Evolutionary conservation across 176 grass and related monocot genomes (phyloP), one percentile per base, ranked within the genome.

Genomic region (Triticum urartu): DNA sequence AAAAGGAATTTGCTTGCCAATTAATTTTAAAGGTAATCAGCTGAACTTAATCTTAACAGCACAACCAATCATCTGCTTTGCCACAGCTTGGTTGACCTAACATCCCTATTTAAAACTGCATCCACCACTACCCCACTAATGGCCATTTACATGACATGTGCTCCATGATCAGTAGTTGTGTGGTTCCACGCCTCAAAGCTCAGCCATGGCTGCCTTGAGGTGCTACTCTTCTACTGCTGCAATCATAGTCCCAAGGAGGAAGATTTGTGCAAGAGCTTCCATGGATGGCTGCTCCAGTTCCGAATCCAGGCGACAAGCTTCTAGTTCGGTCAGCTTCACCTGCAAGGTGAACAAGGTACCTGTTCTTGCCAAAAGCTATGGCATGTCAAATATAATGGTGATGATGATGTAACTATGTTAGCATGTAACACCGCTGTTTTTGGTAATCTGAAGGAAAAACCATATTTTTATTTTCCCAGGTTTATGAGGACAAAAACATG

Each of bases 401-500:
- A 7, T 59, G 56, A 59, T 59, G 56, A 59, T 59, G 20, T 59
- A 21, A 59, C 38, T 72, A 42, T 20, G 7, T 63, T 33, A 66
- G 11, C 35, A 64, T 54, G 13, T 62, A 38, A 39, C 15, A 76
- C 45, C 26, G n/a, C 59, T 33, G 26, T 38, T 66, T 15, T 12
- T 59, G 5, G 34, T 67, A 25, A 65, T 83, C 30, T 64, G n/a
- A 87, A 84, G 64, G 17, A 87, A 81, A 72, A 62, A 50, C 21
- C 20, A 12, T 26, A 21, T 81, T 0, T 7, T 47, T 50, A n/a
- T 60, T 58, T 50, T 3, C 8, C 42, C 56, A 93, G 94, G 77
- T 91, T 68, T 92, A 80, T 75, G 94, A 93, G 32, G 85, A 94
- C 72, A 84, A 84, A 85, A 81, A 20, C 56, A 83, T 79, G 75